Base-by-base conservation (phyloP, 1,284 basidiomycete genomes). In the Puccinia polysora region DNA sequence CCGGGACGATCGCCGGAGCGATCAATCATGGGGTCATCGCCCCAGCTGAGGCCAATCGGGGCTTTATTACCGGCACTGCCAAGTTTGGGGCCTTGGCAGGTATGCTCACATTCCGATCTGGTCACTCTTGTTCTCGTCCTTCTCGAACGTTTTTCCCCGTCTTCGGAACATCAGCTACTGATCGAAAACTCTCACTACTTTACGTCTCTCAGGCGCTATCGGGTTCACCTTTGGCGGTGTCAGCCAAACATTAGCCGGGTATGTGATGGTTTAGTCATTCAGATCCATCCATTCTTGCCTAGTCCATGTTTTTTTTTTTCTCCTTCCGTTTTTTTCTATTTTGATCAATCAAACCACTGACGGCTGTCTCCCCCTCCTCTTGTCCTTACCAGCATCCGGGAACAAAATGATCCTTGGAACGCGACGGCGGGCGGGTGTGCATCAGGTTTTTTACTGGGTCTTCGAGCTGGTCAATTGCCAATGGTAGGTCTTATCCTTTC, bases 401-500 rank as follows among this genome's bases (percentile, higher is more conserved):
- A 73, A 25, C 15, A 73, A 25, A 59, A 40, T 40, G 70, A 73
- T 65, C 70, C 70, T 18, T 73, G 70, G 70, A 73, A 73, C 34
- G 62, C 62, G 8, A 55, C 70, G n/a, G 49, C 62, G 0, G 70
- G 62, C 18, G 70, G 70, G 23, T 73, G 70, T 65, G 70, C 70
- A n/a, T 62, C 70, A n/a, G 70, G 70, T 28, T 73, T 73, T 25
- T 28, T 73, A 49, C 34, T 73, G 12, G 70, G 70, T 30, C 18
- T 73, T 14, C 70, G 70, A 50, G 40, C 52, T 38, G 70, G 70
- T n/a, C 49, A 73, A 1, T 36, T 73, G 28, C 59, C 70, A 25
- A 58, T 50, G 53, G 70, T 73, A 4, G 56, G 70, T 38, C n/a
- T 38, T 25, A 30, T 25, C 15, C 36, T 56, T 25, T 28, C 50